These are phyloP conservation scores for Bocquillonia castaneifolia DNA, from an alignment of 441 rosid genomes.

Conservation along the genomic window DNA sequence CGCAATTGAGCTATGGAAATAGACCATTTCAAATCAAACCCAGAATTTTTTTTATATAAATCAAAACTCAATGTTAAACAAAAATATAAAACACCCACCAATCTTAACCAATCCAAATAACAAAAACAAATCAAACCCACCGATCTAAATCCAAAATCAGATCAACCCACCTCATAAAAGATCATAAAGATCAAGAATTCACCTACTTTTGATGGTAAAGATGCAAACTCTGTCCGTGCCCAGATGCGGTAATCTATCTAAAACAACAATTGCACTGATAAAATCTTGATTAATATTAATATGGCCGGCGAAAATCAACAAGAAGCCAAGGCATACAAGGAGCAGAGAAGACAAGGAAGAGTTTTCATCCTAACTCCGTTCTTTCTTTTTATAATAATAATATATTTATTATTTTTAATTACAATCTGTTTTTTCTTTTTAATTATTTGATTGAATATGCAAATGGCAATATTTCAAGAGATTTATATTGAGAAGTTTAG, in stretches of 20 bases:
- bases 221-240: slow-evolving; percentile 12
- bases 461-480: not conserved
- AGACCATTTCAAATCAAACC: slow-evolving; percentile 65
- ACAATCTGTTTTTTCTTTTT: no score
- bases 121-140: slow-evolving; percentile 21
- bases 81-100: slow-evolving; percentile 29
- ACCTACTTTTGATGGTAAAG: slow-evolving; percentile 11
- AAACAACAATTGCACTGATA: slow-evolving; percentile 5
- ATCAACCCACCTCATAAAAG: slow-evolving; percentile 38
- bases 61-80: slow-evolving; percentile 23
- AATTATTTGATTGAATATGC: not conserved
- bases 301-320: slow-evolving; percentile 29
- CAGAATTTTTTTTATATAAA: slow-evolving; percentile 26
- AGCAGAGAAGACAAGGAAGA: slow-evolving; percentile 23
- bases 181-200: slow-evolving; percentile 17
- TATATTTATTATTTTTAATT: no score
- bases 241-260: slow-evolving; percentile 2
- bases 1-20: slow-evolving; percentile 67
- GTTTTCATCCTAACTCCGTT: slow-evolving; percentile 4
- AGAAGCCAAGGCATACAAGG: slow-evolving; percentile 13
- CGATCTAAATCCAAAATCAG: slow-evolving; percentile 18
- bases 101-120: slow-evolving; percentile 23
- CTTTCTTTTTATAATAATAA: not conserved
- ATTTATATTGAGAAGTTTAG: not conserved
- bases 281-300: not conserved